Evolutionary conservation across 2,329 filamentous ascomycete species (phyloP).

Genomic region (Xylaria sp.): DNA sequence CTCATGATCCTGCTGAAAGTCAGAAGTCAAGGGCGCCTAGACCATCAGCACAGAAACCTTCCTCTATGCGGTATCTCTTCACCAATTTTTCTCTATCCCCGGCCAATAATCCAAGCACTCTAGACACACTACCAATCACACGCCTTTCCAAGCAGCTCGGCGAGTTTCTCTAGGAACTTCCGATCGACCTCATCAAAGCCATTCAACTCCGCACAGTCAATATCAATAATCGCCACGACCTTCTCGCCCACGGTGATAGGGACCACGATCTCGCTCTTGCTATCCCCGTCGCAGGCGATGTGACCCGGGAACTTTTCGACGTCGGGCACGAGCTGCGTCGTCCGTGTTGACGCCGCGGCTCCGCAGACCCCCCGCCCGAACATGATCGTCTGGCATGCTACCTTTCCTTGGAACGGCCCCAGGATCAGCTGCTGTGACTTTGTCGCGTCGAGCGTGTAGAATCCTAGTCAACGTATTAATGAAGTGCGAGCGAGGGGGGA

Average conservation of each 20-base stretch:
- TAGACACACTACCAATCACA: constrained; percentile 71
- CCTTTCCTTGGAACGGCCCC: constrained; percentile 82
- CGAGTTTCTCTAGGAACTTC: constrained; percentile 72
- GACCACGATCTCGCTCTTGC: constrained; percentile 83
- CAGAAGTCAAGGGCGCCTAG: background rate
- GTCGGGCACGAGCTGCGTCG: constrained; percentile 74
- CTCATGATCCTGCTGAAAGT: background rate
- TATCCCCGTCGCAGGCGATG: constrained; percentile 82
- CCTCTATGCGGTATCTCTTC: background rate
- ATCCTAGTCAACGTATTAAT: constrained; percentile 59
- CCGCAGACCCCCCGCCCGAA: constrained; percentile 82
- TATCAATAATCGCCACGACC: constrained; percentile 79
- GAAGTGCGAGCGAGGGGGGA: background rate
- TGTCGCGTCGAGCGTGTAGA: constrained; percentile 72
- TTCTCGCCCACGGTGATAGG: constrained; percentile 66
- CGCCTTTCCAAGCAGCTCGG: constrained; percentile 64
- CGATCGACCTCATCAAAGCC: constrained; percentile 78
- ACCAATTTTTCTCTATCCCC: background rate
- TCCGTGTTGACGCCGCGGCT: constrained; percentile 66
- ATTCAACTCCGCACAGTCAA: constrained; percentile 74
- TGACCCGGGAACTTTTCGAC: constrained; percentile 81
- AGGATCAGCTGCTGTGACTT: constrained; percentile 69
- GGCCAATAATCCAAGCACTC: background rate
- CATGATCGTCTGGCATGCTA: constrained; percentile 80
- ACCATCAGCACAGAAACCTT: background rate